Base-by-base conservation (phyloP, 306 rosid species). In the Fragaria iinumae region DNA sequence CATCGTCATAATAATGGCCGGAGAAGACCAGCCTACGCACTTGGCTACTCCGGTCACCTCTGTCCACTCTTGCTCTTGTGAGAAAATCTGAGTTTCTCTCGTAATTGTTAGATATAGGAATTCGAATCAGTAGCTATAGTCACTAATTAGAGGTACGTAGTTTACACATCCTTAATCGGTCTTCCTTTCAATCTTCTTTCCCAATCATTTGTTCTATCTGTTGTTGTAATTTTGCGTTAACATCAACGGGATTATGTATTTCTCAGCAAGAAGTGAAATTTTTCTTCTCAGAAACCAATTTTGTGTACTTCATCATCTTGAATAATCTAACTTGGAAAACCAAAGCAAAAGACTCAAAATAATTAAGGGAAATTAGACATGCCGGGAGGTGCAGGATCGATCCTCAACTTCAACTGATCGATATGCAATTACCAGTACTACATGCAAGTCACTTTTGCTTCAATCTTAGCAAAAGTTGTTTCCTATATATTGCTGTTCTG, bases 1-100 rank as follows among this genome's bases (percentile, higher is more conserved):
- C 38, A 83, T 83, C 8, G 87, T 88, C 66, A 82, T 88, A 20
- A 82, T 88, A 23, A 81, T 88, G 88, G 91, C 90, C 52, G 91
- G 90, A n/a, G 84, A 86, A 21, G 78, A 84, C 47, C 69, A 43
- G 57, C 85, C 91, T 3, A 80, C 88, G 4, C 85, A 45, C 72
- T 78, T 88, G 53, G 91, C 91, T 16, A 86, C 76, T 0, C 81
- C 87, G 23, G 38, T 49, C 16, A 5, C 18, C n/a, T 21, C 78
- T 3, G 23, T 13, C 43, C 14, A 59, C n/a, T 32, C 17, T n/a
- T 53, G 41, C 77, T 43, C 70, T 16, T 67, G 8, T 48, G 44
- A 52, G 44, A 25, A 59, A 59, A 67, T 53, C 32, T 17, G 77
- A 65, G 48, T 65, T 65, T 63, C 36, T 41, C 20, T 27, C 68